Base-by-base conservation (phyloP, 108 stramenopile species). In the Cyclostephanos tholiformis region DNA sequence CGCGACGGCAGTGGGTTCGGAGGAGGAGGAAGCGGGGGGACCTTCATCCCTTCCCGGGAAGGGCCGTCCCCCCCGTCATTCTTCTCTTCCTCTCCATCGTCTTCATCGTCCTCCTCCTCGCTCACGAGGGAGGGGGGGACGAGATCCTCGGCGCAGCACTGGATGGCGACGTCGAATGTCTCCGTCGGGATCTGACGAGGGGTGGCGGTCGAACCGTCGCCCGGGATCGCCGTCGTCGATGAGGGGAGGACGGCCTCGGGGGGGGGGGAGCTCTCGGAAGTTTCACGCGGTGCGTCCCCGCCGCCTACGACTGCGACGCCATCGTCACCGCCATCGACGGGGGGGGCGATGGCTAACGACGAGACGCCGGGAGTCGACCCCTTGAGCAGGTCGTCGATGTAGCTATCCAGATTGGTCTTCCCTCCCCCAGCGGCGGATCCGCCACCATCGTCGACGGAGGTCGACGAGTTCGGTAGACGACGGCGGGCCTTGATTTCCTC, bases 81-180 rank as follows among this genome's bases (percentile, higher is more conserved):
- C 22, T 83, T 82, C 20, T 80, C 83, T 25, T 86, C 88, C 16
- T 89, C 87, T 5, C 6, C 60, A 17, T 20, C 20, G 36, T 46
- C 44, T 1, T 16, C 44, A 13, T 46, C 16, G 2, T 14, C 44
- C 14, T 46, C 63, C 19, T 86, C 84, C 30, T 87, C 88, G 23
- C 88, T 88, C 5, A 81, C 58, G 14, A 75, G 71, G 14, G 71
- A 76, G 9, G 80, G 70, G 12, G 84, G 82, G 50, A 89, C 90
- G 65, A 94, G 87, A 52, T 94, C 88, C 27, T 85, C 84, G 19
- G 84, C 80, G 30, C 89, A 55, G 44, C 57, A 90, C 82, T 94
- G 93, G n/a, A 89, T 89, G 27, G 87, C 86, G 62, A 89, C 81
- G 63, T 84, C 82, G 76, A 94, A 94, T 46, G 84, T 91, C 72